Evolutionary conservation across 23 red algal species (phyloP), one percentile per base, ranked within the genome.

Genomic region (Gracilaria vermiculophylla): DNA sequence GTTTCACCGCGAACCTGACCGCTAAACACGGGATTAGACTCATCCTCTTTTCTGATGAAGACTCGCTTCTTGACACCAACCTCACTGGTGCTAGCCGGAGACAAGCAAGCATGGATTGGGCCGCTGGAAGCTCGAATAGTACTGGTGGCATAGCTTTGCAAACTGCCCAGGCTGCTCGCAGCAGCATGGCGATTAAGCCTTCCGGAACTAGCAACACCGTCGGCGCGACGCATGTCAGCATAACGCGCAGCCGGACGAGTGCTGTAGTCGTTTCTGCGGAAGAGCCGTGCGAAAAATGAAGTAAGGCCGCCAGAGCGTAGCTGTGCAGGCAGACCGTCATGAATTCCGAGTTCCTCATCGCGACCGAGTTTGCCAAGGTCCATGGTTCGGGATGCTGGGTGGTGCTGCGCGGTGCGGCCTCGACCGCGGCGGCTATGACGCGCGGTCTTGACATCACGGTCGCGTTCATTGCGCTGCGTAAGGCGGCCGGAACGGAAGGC

Each of bases 41-140:
- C 66, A 4, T 56, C 19, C 41, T 81, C 78, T 41, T 62, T 67
- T 27, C 78, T 28, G n/a, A 83, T 53, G 25, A 77, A 33, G 45
- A 92, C 57, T n/a, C 88, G 57, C 21, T 89, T 89, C 85, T 89
- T 76, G 27, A 89, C 44, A 45, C 69, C 85, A 36, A 78, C 85
- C 54, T 89, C 85, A 78, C 85, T 89, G 27, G 85, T 89, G 28
- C 85, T 89, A 48, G 62, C 72, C 54, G 49, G 85, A 39, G 81
- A 56, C 50, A 89, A 29, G 41, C 85, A 89, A 21, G 62, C 69
- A 61, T 56, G 85, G 33, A 89, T 64, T 8, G 85, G 85, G 11
- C 85, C 85, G 7, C 53, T 77, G 54, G 34, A 57, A 34, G 81
- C 81, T 21, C 72, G 69, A 47, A 89, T 78, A 16, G 85, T 89